Evolutionary conservation across 805 yeast genomes (phyloP).

Genomic region (Ogataea zsoltii): DNA sequence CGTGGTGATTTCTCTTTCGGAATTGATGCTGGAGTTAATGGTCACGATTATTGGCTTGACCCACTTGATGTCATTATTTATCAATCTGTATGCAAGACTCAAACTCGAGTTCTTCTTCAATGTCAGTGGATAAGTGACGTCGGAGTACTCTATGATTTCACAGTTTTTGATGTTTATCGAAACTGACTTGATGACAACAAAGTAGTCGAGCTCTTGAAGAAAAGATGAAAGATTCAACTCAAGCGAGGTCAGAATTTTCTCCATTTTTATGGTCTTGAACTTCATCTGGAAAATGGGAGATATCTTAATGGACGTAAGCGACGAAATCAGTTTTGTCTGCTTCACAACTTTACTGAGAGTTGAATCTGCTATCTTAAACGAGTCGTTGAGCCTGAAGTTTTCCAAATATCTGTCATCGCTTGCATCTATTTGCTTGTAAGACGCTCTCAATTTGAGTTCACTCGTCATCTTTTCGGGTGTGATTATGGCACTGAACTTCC

Average conservation of each 20-base stretch:
- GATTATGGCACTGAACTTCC: slow-evolving; percentile 18
- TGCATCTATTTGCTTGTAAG: slow-evolving; percentile 12
- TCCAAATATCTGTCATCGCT: slow-evolving; percentile 7
- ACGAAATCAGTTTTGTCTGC: slow-evolving; percentile 9
- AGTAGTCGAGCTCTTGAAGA: slow-evolving; percentile 11
- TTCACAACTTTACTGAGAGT: slow-evolving; percentile 7
- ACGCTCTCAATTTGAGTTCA: slow-evolving; percentile 18
- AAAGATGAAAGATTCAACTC: slow-evolving; percentile 24
- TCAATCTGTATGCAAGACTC: slow-evolving; percentile 29
- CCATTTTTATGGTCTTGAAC: slow-evolving; percentile 28
- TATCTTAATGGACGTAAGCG: slow-evolving; percentile 15
- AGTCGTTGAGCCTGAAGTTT: slow-evolving; percentile 8
- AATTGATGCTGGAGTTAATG: slow-evolving; percentile 23
- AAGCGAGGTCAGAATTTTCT: slow-evolving; percentile 28
- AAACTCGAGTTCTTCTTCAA: slow-evolving; percentile 20
- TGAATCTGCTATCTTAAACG: slow-evolving; percentile 17
- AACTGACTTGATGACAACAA: slow-evolving; percentile 19
- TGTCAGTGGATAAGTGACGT: slow-evolving; percentile 33
- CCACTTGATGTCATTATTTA: slow-evolving; percentile 28
- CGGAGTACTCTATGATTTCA: slow-evolving; percentile 22
- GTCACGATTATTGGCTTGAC: slow-evolving; percentile 29
- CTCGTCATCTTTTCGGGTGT: slow-evolving; percentile 23
- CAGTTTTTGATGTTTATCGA: slow-evolving; percentile 26
- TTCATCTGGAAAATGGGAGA: slow-evolving; percentile 32
- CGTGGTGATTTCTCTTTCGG: slow-evolving; percentile 27